Evolutionary conservation across 2,329 filamentous ascomycete species (phyloP).

Genomic region (Metarhizium humberi): DNA sequence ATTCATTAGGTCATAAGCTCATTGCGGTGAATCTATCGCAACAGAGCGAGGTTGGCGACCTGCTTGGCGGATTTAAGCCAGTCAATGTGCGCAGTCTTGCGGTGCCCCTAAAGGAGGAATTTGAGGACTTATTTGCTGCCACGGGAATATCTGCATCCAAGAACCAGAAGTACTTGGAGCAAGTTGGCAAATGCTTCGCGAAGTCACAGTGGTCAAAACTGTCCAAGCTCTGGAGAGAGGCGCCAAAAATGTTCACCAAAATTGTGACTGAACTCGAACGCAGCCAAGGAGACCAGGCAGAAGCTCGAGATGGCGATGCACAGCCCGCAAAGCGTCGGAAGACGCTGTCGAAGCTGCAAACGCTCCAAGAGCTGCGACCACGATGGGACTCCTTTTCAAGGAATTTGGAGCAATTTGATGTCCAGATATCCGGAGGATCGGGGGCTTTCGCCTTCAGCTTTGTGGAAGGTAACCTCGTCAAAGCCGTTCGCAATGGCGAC

Average conservation of each 20-base stretch:
- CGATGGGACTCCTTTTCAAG: conserved; percentile 75
- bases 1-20: conserved; percentile 74
- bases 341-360: conserved; percentile 57
- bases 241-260: conserved; percentile 75
- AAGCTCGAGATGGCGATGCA: conserved; percentile 23
- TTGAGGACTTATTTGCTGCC: conserved; percentile 77
- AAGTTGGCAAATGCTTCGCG: conserved; percentile 68
- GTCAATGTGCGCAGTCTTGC: conserved; percentile 83
- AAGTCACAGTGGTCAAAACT: conserved; percentile 83
- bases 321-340: conserved; percentile 63
- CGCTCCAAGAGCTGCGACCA: conserved; percentile 45
- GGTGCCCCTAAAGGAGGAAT: conserved; percentile 85
- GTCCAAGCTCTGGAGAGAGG: conserved; percentile 79
- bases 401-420: conserved; percentile 68
- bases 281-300: conserved; percentile 29
- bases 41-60: conserved; percentile 93
- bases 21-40: conserved; percentile 94
- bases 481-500: conserved; percentile 89
- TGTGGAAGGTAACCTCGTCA: conserved; percentile 90
- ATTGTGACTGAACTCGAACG: conserved; percentile 49
- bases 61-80: conserved; percentile 93
- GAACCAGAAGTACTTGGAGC: conserved; percentile 78
- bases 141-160: conserved; percentile 80
- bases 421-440: conserved; percentile 64
- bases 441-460: conserved; percentile 88